Conservation (phyloP, 352 stramenopile species). For the Pythium dissimile region DNA sequence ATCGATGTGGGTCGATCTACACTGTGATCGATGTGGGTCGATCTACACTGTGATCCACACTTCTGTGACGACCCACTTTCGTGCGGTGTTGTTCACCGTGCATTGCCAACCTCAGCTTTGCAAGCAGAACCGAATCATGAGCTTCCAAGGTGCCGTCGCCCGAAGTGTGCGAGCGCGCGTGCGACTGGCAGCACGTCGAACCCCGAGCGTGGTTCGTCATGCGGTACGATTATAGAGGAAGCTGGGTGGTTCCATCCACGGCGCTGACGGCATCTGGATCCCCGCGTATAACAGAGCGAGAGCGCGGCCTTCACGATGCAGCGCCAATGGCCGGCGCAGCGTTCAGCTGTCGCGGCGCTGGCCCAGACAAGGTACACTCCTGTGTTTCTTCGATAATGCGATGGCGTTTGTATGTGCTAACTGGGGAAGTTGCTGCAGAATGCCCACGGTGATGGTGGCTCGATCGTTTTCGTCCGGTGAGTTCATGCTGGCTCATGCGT, state of each 20-base stretch:
- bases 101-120: neutral
- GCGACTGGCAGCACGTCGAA: conserved; percentile 28
- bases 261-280: neutral
- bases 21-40: too few species aligned
- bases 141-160: conserved; percentile 42
- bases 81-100: conserved; percentile 10
- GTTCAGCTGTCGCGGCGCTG: conserved; percentile 7
- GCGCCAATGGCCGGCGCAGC: conserved; percentile 6
- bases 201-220: conserved; percentile 13
- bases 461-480: conserved; percentile 54
- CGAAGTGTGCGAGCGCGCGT: conserved; percentile 35
- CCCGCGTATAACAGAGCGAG: neutral
- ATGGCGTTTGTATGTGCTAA: neutral
- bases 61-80: conserved; percentile 17
- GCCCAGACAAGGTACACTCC: neutral
- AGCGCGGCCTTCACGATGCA: conserved; percentile 4
- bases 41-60: neutral
- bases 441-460: conserved; percentile 19
- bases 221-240: conserved; percentile 10
- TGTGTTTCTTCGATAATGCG: too few species aligned
- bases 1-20: too few species aligned
- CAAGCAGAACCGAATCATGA: conserved; percentile 33
- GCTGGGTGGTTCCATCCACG: neutral
- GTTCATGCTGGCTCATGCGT: neutral
- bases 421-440: conserved; percentile 7